Conservation (phyloP, 1,284 basidiomycete genomes). For the Cryptococcus deneoformans region DNA sequence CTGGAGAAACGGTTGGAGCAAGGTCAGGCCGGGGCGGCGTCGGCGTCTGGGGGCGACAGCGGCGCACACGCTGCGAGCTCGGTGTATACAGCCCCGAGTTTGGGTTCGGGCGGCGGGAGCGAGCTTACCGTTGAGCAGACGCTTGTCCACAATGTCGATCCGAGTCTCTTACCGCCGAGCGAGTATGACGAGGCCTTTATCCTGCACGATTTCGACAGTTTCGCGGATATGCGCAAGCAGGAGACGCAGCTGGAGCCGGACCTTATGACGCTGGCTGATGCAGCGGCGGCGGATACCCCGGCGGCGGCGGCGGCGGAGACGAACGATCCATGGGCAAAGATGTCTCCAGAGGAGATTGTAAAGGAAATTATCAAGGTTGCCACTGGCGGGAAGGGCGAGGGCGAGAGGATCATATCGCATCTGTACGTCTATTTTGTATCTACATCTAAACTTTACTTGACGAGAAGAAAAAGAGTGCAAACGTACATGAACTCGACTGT, state of each 20-base stretch:
- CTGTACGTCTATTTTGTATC: slow-evolving; percentile 26
- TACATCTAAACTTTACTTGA: background rate
- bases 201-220: background rate
- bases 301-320: slow-evolving; percentile 8
- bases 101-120: background rate
- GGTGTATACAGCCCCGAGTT: background rate
- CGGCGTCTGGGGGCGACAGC: background rate
- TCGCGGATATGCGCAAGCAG: too few relatives aligned
- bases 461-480: slow-evolving; percentile 20
- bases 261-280: slow-evolving; percentile 49
- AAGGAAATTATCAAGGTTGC: slow-evolving; percentile 30
- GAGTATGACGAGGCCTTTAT: too few relatives aligned
- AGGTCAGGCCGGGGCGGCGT: background rate
- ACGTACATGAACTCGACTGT: slow-evolving; percentile 18
- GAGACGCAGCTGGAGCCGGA: slow-evolving; percentile 28
- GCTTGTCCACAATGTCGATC: too few relatives aligned
- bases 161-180: too few relatives aligned
- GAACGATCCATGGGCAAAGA: slow-evolving; percentile 22
- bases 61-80: too few relatives aligned
- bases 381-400: slow-evolving; percentile 30
- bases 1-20: slow-evolving; percentile 30
- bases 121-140: background rate
- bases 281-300: slow-evolving; percentile 5
- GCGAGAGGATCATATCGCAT: slow-evolving; percentile 39
- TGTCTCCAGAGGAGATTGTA: slow-evolving; percentile 27